Percentiles rank a stretch among this genome's conserved stretches.
phyloP scores from a whole-genome alignment of 805 yeast genomes.

The Myxozyma monticola region DNA sequence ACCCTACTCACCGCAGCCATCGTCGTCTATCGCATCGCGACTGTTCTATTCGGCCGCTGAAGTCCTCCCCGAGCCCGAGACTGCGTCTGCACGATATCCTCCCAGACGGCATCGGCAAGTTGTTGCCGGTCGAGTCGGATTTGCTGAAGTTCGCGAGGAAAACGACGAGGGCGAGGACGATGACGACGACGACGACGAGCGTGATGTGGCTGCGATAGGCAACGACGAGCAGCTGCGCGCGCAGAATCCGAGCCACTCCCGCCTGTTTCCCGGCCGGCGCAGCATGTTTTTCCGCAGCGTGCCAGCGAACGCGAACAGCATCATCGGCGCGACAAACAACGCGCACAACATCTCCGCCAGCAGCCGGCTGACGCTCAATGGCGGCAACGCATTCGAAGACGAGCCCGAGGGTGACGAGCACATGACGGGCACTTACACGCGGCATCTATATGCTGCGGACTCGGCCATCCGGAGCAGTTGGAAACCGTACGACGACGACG shows the following conservation, averaged over 20 bases:
- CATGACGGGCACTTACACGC: slow-evolving; percentile 24
- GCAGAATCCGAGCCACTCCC: slow-evolving; percentile 8
- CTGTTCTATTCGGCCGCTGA: slow-evolving; percentile 26
- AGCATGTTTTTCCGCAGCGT: slow-evolving; percentile 6
- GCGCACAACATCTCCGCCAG: slow-evolving; percentile 10
- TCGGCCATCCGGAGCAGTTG: slow-evolving; percentile 26
- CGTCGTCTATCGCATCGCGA: slow-evolving; percentile 17
- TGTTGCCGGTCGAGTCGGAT: neutral
- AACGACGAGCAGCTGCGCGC: slow-evolving; percentile 6
- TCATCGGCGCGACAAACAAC: slow-evolving; percentile 11
- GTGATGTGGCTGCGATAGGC: slow-evolving; percentile 11
- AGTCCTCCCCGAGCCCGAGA: slow-evolving; percentile 14
- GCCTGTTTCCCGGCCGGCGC: slow-evolving; percentile 12
- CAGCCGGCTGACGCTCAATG: slow-evolving; percentile 9
- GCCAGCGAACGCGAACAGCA: slow-evolving; percentile 3
- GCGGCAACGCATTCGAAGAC: neutral
- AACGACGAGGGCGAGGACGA: slow-evolving; percentile 13
- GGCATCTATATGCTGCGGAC: slow-evolving; percentile 27
- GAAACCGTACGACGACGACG: slow-evolving; percentile 24
- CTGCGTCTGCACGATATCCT: slow-evolving; percentile 14
- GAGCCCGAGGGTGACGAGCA: slow-evolving; percentile 14
- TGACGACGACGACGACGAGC: slow-evolving; percentile 24
- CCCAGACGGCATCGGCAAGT: slow-evolving; percentile 21
- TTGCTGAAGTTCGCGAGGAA: slow-evolving; percentile 12
- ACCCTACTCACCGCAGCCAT: neutral